phyloP scores from a whole-genome alignment of 2,329 filamentous ascomycete genomes.

The Phaeophleospora eucalypticola region DNA sequence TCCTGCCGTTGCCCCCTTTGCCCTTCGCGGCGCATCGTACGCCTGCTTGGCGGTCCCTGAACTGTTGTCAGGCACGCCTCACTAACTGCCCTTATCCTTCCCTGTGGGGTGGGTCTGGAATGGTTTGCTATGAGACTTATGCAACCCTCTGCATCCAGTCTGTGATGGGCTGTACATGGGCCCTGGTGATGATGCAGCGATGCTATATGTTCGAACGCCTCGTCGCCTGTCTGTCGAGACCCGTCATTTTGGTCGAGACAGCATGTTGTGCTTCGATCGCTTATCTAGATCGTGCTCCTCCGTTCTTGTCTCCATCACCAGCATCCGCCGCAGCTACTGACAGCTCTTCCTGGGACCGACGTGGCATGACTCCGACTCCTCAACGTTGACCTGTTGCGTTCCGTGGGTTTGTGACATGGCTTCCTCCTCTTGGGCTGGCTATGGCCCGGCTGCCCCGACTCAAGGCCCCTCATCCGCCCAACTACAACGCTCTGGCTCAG shows the following conservation, averaged over 20 bases:
- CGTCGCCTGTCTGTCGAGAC: constrained; percentile 10
- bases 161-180: constrained; percentile 12
- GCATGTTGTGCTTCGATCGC: constrained; percentile 29
- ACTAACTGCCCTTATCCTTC: neutral
- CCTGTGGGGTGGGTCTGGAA: constrained; percentile 16
- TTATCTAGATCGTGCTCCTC: constrained; percentile 24
- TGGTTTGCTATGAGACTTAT: constrained; percentile 11
- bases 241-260: constrained; percentile 26
- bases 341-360: constrained; percentile 14
- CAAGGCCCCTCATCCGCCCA: constrained; percentile 17
- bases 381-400: constrained; percentile 4
- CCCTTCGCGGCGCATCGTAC: neutral
- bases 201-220: constrained; percentile 20
- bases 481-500: constrained; percentile 19
- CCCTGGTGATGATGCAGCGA: constrained; percentile 18
- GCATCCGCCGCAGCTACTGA: constrained; percentile 4
- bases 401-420: constrained; percentile 18
- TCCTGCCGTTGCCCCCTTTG: constrained; percentile 1
- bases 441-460: constrained; percentile 24
- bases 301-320: constrained; percentile 2
- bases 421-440: constrained; percentile 28
- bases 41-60: neutral
- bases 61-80: constrained; percentile 10
- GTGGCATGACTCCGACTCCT: constrained; percentile 9
- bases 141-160: constrained; percentile 18